Evolutionary conservation across 352 stramenopile genomes (phyloP).

Genomic region (Pythium dissotocum): DNA sequence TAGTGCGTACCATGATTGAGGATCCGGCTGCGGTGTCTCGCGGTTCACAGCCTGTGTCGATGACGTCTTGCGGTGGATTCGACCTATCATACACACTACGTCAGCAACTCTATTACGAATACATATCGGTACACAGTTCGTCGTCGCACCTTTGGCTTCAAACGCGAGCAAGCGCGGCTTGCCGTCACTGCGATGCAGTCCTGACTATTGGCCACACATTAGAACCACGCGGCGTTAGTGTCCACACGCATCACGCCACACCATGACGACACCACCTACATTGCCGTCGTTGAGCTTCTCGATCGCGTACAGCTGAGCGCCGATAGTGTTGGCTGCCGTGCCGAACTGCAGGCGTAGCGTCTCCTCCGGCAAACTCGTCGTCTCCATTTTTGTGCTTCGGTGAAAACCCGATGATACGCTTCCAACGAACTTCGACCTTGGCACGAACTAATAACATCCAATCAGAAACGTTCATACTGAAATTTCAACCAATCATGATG

Average conservation of each 20-base stretch:
- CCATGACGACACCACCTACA: conserved; percentile 25
- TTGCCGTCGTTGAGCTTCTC: conserved; percentile 42
- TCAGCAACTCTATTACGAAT: background rate
- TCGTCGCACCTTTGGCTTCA: conserved; percentile 60
- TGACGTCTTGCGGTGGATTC: conserved; percentile 39
- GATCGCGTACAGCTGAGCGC: conserved; percentile 58
- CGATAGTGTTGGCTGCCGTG: conserved; percentile 62
- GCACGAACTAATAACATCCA: conserved; percentile 3
- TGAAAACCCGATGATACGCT: background rate
- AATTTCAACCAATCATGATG: conserved; percentile 10
- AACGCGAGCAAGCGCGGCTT: conserved; percentile 61
- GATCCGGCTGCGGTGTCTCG: conserved; percentile 9
- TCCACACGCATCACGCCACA: background rate
- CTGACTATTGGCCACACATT: background rate
- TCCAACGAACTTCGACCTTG: conserved; percentile 2
- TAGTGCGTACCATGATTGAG: conserved; percentile 35
- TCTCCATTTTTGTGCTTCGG: conserved; percentile 6
- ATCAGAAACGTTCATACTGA: background rate
- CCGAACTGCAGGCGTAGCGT: conserved; percentile 76
- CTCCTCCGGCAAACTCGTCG: conserved; percentile 34
- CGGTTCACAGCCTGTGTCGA: conserved; percentile 26
- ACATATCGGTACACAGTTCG: background rate
- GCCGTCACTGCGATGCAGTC: conserved; percentile 35
- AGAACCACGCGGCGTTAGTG: background rate
- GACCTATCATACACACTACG: conserved; percentile 22